Evolutionary conservation across 768 basidiomycete species (phyloP), one percentile per base, ranked within the genome.

Genomic region (Boletus fagicola): DNA sequence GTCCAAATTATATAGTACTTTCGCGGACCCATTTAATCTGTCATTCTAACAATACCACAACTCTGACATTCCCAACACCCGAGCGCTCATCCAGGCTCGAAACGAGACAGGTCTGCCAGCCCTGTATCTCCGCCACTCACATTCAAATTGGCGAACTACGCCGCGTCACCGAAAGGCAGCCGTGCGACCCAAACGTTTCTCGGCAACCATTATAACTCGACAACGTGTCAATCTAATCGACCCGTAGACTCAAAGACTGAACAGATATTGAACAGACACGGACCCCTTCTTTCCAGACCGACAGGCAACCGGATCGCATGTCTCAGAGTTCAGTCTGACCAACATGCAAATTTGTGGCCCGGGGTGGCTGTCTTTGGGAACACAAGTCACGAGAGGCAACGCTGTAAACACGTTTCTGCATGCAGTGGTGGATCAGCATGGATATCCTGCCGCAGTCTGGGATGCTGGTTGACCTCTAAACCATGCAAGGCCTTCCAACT

Each of bases 401-500:
- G 69, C 69, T 48, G 70, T 54, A 66, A 68, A 64, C 70, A 72
- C 70, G 70, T 73, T 73, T 51, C 53, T 30, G 46, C 62, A 56
- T 58, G 68, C 61, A 50, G 55, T 22, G 53, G 50, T 49, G 61
- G 42, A 62, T 61, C 64, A 61, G 58, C 66, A 54, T 73, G 70
- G 58, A 50, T 61, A 58, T 65, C 49, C 51, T 63, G 51, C 61
- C 48, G 54, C 54, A 36, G 47, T 45, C 20, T 38, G 36, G 59
- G 58, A 63, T 56, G 46, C 66, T 60, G 42, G 59, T 68, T 68
- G 53, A 60, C 59, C 66, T 52, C 57, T 49, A 39, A 62, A 68
- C 72, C 61, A 71, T 71, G 70, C 72, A 62, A 62, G 68, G 66
- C 49, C 68, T 71, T 47, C 68, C 68, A 53, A 63, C 65, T 20